phyloP scores from a whole-genome alignment of 441 rosid species.

The Bruguiera hainesii region DNA sequence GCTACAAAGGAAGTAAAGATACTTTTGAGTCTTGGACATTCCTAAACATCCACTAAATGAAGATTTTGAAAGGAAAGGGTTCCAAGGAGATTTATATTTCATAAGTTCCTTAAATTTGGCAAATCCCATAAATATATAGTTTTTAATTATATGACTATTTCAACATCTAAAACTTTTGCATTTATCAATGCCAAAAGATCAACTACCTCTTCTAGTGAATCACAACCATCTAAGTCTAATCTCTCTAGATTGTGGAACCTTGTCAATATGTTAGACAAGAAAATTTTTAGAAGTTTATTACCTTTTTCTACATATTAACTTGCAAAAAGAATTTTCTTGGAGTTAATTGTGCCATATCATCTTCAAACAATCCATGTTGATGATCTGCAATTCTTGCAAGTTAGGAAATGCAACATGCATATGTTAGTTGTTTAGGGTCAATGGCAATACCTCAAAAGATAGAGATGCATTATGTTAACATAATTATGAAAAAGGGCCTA shows the following conservation, averaged over 20 bases:
- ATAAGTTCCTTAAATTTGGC: no score
- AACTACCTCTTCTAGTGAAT: conserved; percentile 8
- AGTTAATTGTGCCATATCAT: conserved; percentile 22
- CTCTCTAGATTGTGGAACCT: conserved; percentile 4
- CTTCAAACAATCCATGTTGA: conserved; percentile 5
- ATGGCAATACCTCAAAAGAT: no score
- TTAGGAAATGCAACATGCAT: conserved; percentile 19
- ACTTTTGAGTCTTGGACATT: no score
- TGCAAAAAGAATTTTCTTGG: not conserved
- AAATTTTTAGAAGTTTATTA: conserved; percentile 6
- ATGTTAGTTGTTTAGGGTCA: no score
- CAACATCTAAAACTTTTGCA: no score
- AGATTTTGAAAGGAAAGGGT: no score
- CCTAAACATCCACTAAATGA: no score
- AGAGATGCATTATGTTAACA: no score
- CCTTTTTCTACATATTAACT: not conserved
- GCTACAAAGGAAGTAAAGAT: no score
- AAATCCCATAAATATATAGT: not conserved
- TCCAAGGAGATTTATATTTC: no score
- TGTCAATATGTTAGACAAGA: not conserved
- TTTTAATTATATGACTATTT: not conserved
- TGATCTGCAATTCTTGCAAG: conserved; percentile 11
- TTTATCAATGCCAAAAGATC: not conserved
- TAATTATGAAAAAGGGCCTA: no score
- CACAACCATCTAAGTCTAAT: not conserved